Evolutionary conservation across 1,284 basidiomycete genomes (phyloP).

Genomic region (Xerocomus nothofagi): DNA sequence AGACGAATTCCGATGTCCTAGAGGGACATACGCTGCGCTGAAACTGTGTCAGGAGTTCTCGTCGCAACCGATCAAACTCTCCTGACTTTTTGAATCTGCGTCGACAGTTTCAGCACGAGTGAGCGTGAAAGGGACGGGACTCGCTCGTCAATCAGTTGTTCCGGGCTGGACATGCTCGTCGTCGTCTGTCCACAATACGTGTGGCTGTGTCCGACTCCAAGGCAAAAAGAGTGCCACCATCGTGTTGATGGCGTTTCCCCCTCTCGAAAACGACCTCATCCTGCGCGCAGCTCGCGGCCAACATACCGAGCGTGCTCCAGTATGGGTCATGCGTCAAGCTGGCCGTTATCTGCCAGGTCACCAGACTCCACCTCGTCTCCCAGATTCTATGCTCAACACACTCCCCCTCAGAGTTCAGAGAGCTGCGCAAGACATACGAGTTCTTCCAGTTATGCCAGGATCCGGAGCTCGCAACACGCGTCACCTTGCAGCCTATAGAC

Average conservation of each 20-base stretch:
- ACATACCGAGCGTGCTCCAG: slow-evolving; percentile 88
- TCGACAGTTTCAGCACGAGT: slow-evolving; percentile 1
- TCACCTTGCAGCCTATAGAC: slow-evolving; percentile 91
- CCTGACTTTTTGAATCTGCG: slow-evolving; percentile 76
- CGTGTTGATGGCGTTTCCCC: slow-evolving; percentile 51
- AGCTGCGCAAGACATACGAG: slow-evolving; percentile 79
- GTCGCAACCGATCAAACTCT: slow-evolving; percentile 71
- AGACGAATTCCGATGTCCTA: background rate
- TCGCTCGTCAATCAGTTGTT: slow-evolving; percentile 62
- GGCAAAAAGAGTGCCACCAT: too few species aligned
- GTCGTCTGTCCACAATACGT: background rate
- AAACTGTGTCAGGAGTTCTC: slow-evolving; percentile 64
- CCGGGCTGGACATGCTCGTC: slow-evolving; percentile 47
- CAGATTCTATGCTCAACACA: slow-evolving; percentile 1
- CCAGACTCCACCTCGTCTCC: slow-evolving; percentile 12
- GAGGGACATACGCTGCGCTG: slow-evolving; percentile 54
- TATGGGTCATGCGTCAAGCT: slow-evolving; percentile 99
- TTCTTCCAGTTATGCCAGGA: slow-evolving; percentile 95
- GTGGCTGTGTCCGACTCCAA: slow-evolving; percentile 20
- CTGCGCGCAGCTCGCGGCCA: slow-evolving; percentile 88
- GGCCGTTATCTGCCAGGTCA: slow-evolving; percentile 93
- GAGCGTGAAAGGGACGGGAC: slow-evolving; percentile 14
- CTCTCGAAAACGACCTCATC: slow-evolving; percentile 86
- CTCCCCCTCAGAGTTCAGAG: slow-evolving; percentile 72
- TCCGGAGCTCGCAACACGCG: slow-evolving; percentile 79